phyloP scores from a whole-genome alignment of 1,284 basidiomycete genomes.

The Ceratobasidium sp. region DNA sequence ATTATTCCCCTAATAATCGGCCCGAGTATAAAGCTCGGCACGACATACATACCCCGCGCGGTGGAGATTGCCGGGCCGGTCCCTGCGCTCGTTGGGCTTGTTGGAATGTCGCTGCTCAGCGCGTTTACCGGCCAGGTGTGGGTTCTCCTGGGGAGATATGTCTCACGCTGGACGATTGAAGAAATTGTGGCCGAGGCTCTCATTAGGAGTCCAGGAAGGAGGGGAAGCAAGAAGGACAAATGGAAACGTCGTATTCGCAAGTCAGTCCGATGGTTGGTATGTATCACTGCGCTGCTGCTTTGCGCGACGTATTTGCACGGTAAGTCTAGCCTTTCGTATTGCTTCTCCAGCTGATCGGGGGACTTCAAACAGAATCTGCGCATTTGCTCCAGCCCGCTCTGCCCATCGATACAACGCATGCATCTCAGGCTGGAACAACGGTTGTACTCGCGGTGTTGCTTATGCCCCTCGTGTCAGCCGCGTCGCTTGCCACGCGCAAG shows the following conservation, averaged over 20 bases:
- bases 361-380: slow-evolving; percentile 14
- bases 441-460: slow-evolving; percentile 39
- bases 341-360: slow-evolving; percentile 7
- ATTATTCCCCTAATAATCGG: slow-evolving; percentile 32
- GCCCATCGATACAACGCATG: slow-evolving; percentile 30
- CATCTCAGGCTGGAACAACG: slow-evolving; percentile 40
- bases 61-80: slow-evolving; percentile 40
- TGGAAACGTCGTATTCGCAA: slow-evolving; percentile 37
- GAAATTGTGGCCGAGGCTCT: slow-evolving; percentile 43
- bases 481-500: slow-evolving; percentile 35
- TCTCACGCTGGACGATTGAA: slow-evolving; percentile 42
- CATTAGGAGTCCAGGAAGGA: slow-evolving; percentile 37
- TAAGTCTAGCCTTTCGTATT: neutral
- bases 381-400: slow-evolving; percentile 36
- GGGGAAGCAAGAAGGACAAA: slow-evolving; percentile 38
- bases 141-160: slow-evolving; percentile 40
- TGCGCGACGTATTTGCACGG: slow-evolving; percentile 41
- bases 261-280: slow-evolving; percentile 10
- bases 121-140: slow-evolving; percentile 42
- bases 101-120: slow-evolving; percentile 36
- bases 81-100: slow-evolving; percentile 37
- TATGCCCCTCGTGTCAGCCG: slow-evolving; percentile 39
- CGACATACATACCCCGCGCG: slow-evolving; percentile 40
- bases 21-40: slow-evolving; percentile 38
- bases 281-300: slow-evolving; percentile 28